Evolutionary conservation across 2,329 filamentous ascomycete species (phyloP), one percentile per base, ranked within the genome.

Genomic region (Laburnicola sp.): DNA sequence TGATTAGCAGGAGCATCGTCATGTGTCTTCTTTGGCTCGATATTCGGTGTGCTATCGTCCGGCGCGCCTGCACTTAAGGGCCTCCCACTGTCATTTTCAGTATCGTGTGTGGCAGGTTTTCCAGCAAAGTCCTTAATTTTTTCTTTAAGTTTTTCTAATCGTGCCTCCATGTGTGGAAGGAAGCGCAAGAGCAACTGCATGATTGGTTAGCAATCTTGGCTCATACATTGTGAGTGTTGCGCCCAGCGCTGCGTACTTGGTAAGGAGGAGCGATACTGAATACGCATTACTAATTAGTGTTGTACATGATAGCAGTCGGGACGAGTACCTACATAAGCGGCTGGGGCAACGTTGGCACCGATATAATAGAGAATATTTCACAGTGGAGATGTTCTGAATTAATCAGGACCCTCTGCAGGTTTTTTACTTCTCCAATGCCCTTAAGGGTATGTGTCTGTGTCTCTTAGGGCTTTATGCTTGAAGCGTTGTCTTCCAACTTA

Each of bases 151-250:
- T n/a, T 31, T 48, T 28, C 46, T 42, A 35, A 48, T 30, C 25
- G 27, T 43, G 3, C 84, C 9, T 85, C 85, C 57, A 66, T 84
- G 30, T 32, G n/a, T n/a, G n/a, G n/a, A n/a, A n/a, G n/a, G n/a
- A n/a, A n/a, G n/a, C n/a, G n/a, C n/a, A n/a, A n/a, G n/a, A n/a
- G n/a, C n/a, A n/a, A n/a, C n/a, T n/a, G n/a, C n/a, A n/a, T n/a
- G n/a, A n/a, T n/a, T n/a, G n/a, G n/a, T n/a, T n/a, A n/a, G n/a
- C n/a, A n/a, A n/a, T n/a, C n/a, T n/a, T n/a, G n/a, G n/a, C n/a
- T n/a, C n/a, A n/a, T n/a, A n/a, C n/a, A n/a, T n/a, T n/a, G n/a
- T n/a, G n/a, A n/a, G n/a, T n/a, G n/a, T n/a, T n/a, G n/a, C n/a
- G n/a, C n/a, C n/a, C n/a, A n/a, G n/a, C n/a, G n/a, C n/a, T n/a